Evolutionary conservation across 1,139 yeast species (phyloP).

Genomic region (Sugiyamaella grinbergsii): DNA sequence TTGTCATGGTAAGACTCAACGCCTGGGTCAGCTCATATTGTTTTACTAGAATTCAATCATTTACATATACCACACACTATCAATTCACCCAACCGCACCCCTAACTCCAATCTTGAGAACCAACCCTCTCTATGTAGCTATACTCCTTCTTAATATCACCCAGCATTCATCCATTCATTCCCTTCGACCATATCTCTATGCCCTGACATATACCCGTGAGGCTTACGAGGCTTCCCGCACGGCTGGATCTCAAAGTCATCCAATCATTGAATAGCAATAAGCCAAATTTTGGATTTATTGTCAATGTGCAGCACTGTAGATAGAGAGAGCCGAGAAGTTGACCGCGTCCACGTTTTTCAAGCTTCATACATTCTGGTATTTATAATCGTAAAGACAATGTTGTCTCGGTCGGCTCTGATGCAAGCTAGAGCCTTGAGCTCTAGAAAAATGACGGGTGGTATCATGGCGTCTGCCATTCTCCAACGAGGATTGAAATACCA

Average conservation of each 20-base stretch:
- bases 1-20: too few species aligned
- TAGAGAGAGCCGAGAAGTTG: not conserved
- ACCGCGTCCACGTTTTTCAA: too few species aligned
- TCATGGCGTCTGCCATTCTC: slow-evolving; percentile 13
- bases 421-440: slow-evolving; percentile 18
- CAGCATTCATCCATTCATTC: too few species aligned
- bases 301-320: not conserved
- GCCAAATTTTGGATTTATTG: slow-evolving; percentile 9
- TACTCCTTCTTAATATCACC: too few species aligned
- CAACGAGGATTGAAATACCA: slow-evolving; percentile 28
- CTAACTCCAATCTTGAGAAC: too few species aligned
- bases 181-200: not conserved
- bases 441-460: slow-evolving; percentile 8
- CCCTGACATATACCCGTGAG: not conserved
- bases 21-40: too few species aligned
- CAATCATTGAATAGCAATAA: slow-evolving; percentile 11
- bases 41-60: too few species aligned
- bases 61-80: too few species aligned
- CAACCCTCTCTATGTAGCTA: too few species aligned
- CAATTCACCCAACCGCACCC: too few species aligned
- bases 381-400: too few species aligned
- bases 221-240: not conserved
- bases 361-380: too few species aligned
- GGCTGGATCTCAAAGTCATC: not conserved
- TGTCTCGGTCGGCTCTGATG: slow-evolving; percentile 19